Base-by-base conservation (phyloP, 805 yeast species). In the Candida methanosorbosa region DNA sequence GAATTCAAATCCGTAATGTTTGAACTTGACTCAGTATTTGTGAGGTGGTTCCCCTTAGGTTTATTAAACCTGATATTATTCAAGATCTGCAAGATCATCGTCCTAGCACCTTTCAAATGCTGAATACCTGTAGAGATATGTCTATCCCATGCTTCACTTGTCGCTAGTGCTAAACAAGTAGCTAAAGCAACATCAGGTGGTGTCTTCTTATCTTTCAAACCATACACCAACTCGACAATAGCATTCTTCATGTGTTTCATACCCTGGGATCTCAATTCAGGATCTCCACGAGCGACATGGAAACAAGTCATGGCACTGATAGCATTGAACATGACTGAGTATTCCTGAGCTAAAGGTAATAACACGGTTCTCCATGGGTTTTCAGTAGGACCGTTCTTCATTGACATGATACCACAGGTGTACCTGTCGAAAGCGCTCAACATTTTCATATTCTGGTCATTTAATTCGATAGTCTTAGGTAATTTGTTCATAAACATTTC, bases 101-200 rank as follows among this genome's bases (percentile, higher is more conserved):
- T 66, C 39, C 70, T 66, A 4, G 84, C 84, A 21, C 85, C 84
- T 46, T 70, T 72, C 38, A 78, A 59, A 54, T 78, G 86, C 2
- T 81, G 78, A 35, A 78, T 73, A 11, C 85, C 84, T 18, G 81
- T 73, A 3, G 81, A 68, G 4, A 72, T 76, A 38, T 73, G 79
- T 11, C 76, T 68, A 47, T 76, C 79, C 85, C 85, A 78, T 0
- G 79, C 66, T 49, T 79, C 85, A 27, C 81, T 70, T 38, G 75
- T 69, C 0, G 84, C 80, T 36, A 79, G 57, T 16, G 75, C 71
- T 37, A 79, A 50, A 39, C 84, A 78, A 0, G 83, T 72, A 0
- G 81, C 75, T 16, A 79, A 56, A 1, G 84, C 84, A 11, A 78
- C 75, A 41, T 77, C 83, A 9, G 76, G 75, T 3, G 80, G 78